These are phyloP conservation scores for Geotrichum restrictum DNA, from an alignment of 1,139 yeast genomes.

Conservation along the genomic window DNA sequence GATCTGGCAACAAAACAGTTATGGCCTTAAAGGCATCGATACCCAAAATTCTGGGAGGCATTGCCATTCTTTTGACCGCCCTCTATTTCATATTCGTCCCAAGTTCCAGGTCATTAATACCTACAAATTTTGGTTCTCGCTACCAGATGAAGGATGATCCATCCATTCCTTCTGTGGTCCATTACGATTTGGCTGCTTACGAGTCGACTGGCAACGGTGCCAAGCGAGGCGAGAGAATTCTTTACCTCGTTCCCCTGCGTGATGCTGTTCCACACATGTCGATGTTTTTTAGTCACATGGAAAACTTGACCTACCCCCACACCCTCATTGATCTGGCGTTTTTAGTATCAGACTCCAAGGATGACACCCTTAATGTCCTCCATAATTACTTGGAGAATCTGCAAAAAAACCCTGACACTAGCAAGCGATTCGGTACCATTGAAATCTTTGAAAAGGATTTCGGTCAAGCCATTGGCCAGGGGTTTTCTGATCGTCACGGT, in stretches of 20 bases:
- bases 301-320: conserved; percentile 61
- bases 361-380: conserved; percentile 55
- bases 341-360: conserved; percentile 63
- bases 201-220: conserved; percentile 56
- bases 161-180: conserved; percentile 43
- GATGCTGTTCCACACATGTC: conserved; percentile 68
- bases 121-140: conserved; percentile 7
- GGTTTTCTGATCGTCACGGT: conserved; percentile 77
- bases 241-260: conserved; percentile 64
- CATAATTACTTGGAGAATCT: conserved; percentile 45
- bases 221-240: conserved; percentile 54
- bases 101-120: conserved; percentile 5
- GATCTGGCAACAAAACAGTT: conserved; percentile 2
- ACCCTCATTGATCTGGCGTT: conserved; percentile 62
- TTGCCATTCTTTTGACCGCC: background rate
- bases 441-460: conserved; percentile 61
- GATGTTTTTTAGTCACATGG: conserved; percentile 60
- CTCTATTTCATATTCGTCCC: conserved; percentile 12
- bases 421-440: conserved; percentile 55
- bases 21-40: background rate
- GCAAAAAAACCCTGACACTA: conserved; percentile 54
- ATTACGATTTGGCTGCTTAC: conserved; percentile 51
- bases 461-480: conserved; percentile 71
- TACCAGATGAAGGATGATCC: conserved; percentile 30
- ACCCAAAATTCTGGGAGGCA: conserved; percentile 6